A percentile compares a stretch with the other conserved stretches of the same genome.
Evolutionary conservation across 2,329 filamentous ascomycete species (phyloP).

Genomic region (Blastomyces emzantsi): DNA sequence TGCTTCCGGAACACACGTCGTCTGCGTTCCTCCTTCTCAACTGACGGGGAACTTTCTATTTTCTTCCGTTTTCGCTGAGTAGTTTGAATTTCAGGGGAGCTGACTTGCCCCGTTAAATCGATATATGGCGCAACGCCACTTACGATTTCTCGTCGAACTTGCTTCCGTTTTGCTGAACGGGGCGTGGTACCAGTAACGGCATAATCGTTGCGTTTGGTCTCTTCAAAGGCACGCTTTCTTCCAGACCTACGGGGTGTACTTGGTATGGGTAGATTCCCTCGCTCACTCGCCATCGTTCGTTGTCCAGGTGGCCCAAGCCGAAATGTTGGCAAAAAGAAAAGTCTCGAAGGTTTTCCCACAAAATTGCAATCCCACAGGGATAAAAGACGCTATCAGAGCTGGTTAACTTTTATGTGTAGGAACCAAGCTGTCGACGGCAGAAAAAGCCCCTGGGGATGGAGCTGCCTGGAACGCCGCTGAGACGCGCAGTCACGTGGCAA

Average conservation of each 20-base stretch:
- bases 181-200: neutral
- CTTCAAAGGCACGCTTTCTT: neutral
- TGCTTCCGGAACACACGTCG: slow-evolving; percentile 33
- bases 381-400: neutral
- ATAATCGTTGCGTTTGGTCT: neutral
- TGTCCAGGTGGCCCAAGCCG: neutral
- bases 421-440: no score
- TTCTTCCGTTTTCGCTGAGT: neutral
- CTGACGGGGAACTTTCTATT: slow-evolving; percentile 12
- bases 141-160: slow-evolving; percentile 9
- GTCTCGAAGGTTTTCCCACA: neutral
- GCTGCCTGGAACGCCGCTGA: no score
- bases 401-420: neutral
- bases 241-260: neutral
- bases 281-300: neutral
- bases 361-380: neutral
- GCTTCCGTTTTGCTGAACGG: slow-evolving; percentile 12
- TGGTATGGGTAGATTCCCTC: neutral
- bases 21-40: slow-evolving; percentile 31
- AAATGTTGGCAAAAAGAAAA: neutral
- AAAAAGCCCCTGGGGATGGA: no score
- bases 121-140: slow-evolving; percentile 13
- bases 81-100: neutral
- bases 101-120: slow-evolving; percentile 16
- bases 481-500: no score